A percentile compares a stretch with the other conserved stretches of the same genome.
phyloP scores from a whole-genome alignment of 768 basidiomycete genomes.

The Phylloporus sp. region DNA sequence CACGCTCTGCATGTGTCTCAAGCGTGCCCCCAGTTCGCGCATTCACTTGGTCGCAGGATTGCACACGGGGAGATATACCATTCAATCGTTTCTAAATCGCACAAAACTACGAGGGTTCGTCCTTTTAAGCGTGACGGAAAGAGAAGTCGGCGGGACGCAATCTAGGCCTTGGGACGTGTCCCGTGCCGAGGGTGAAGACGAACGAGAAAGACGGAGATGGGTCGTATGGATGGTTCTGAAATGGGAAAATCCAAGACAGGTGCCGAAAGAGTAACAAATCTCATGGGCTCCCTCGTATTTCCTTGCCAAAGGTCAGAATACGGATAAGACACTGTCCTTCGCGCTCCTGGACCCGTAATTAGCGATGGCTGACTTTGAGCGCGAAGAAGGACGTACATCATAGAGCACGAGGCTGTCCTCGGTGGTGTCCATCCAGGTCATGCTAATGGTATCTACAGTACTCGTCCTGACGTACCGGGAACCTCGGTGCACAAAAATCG shows the following conservation, averaged over 20 bases:
- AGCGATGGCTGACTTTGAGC: neutral
- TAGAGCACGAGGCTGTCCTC: constrained; percentile 60
- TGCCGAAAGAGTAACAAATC: too few relatives aligned
- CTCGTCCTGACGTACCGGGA: constrained; percentile 29
- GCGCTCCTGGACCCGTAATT: constrained; percentile 17
- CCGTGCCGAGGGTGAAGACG: constrained; percentile 52
- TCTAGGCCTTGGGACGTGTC: constrained; percentile 49
- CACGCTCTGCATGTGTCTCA: constrained; percentile 47
- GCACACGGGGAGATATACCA: constrained; percentile 71
- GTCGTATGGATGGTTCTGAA: constrained; percentile 60
- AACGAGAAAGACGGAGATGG: constrained; percentile 66
- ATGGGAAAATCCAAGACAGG: constrained; percentile 33
- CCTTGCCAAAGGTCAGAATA: constrained; percentile 29
- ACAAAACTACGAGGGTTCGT: constrained; percentile 37
- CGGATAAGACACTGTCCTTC: constrained; percentile 32
- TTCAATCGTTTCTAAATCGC: constrained; percentile 51
- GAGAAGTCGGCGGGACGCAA: constrained; percentile 36
- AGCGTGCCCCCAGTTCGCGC: constrained; percentile 40
- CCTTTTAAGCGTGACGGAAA: constrained; percentile 44
- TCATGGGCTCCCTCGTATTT: constrained; percentile 15
- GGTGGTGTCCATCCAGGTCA: constrained; percentile 50
- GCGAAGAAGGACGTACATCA: constrained; percentile 36
- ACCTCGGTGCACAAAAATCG: constrained; percentile 26
- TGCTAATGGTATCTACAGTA: constrained; percentile 40
- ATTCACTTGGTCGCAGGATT: constrained; percentile 66